Conservation (phyloP, 2,329 filamentous ascomycete species). For the Aspergillus sojae region DNA sequence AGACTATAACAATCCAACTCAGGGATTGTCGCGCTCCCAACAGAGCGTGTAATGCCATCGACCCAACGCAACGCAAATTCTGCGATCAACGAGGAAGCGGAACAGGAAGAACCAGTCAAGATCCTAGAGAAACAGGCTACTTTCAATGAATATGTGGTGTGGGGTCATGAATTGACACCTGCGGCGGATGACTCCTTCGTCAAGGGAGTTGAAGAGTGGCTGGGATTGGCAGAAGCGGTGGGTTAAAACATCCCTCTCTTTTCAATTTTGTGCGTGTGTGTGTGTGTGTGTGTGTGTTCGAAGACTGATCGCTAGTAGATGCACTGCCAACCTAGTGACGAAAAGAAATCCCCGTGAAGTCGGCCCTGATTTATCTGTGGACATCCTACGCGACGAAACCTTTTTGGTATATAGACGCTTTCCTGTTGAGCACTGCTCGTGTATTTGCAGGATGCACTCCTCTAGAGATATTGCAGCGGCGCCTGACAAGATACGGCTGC, state of each 20-base stretch:
- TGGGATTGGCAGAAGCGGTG: constrained; percentile 71
- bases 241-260: constrained; percentile 26
- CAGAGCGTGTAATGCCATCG: constrained; percentile 38
- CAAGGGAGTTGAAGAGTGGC: constrained; percentile 78
- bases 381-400: background rate
- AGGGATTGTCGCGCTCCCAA: constrained; percentile 63
- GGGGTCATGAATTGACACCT: constrained; percentile 74
- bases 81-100: constrained; percentile 50
- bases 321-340: constrained; percentile 23
- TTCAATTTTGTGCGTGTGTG: background rate
- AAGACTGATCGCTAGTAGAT: constrained; percentile 23
- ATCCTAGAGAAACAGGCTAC: constrained; percentile 64
- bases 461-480: background rate
- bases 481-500: background rate
- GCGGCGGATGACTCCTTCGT: constrained; percentile 71
- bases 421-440: background rate
- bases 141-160: constrained; percentile 79
- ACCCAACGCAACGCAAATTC: constrained; percentile 43
- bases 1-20: constrained; percentile 2
- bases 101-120: constrained; percentile 54
- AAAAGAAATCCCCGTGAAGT: constrained; percentile 21
- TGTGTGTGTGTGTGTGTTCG: constrained; percentile 17
- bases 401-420: background rate
- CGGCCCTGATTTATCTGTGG: background rate
- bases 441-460: background rate